Evolutionary conservation across 331 rosid species (phyloP).

Genomic region (Quercus tomentella): DNA sequence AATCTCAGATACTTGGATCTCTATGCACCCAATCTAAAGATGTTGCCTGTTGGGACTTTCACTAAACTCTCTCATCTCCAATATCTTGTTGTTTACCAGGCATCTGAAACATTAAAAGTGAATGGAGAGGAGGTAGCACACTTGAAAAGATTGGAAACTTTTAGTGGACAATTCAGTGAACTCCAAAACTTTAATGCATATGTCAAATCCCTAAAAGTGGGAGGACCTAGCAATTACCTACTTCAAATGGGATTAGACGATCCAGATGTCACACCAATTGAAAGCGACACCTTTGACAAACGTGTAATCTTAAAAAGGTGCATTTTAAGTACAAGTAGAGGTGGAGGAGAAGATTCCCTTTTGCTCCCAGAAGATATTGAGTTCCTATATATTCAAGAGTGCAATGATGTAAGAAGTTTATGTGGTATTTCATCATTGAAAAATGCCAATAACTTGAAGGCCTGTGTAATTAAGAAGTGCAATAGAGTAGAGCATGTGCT

Average conservation of each 20-base stretch:
- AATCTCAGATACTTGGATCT: neutral
- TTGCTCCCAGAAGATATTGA: conserved; percentile 9
- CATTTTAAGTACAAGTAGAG: neutral
- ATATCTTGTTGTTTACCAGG: neutral
- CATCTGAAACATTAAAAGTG: neutral
- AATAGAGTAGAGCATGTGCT: neutral
- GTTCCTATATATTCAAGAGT: conserved; percentile 11
- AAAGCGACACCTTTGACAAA: conserved; percentile 4
- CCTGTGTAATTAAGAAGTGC: conserved; percentile 1
- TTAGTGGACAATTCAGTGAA: neutral
- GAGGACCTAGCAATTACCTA: conserved; percentile 6
- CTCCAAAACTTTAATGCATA: neutral
- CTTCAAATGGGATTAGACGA: conserved; percentile 19
- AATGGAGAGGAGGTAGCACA: conserved; percentile 13
- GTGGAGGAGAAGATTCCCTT: neutral
- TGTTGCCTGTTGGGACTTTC: neutral
- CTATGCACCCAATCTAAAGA: neutral
- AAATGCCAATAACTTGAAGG: conserved; percentile 7
- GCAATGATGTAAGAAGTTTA: conserved; percentile 2
- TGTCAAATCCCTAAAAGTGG: neutral
- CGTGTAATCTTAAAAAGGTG: conserved; percentile 6
- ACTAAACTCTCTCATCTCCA: conserved; percentile 1
- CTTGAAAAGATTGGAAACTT: conserved; percentile 12
- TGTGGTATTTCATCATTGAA: conserved; percentile 4
- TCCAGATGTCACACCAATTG: neutral